Base-by-base conservation (phyloP, 495 filamentous ascomycete genomes). In the Cercophora sp. region DNA sequence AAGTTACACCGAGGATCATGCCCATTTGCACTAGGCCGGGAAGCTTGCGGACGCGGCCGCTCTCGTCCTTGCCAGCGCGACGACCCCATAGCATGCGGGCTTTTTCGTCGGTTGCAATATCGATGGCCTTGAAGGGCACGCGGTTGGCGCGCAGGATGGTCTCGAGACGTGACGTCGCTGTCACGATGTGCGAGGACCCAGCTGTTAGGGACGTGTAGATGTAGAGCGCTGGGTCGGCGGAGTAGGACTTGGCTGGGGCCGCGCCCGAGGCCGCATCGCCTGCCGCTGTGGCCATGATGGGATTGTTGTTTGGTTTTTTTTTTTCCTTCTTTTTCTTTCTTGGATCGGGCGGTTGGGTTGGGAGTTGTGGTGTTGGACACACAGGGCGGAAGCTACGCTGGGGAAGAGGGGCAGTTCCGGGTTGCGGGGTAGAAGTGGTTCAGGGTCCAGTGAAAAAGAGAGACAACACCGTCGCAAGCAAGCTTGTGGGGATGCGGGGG, bases 61-160 rank as follows among this genome's bases (percentile, higher is more conserved):
- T 51, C 31, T 69, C 71, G 53, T 80, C 78, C 60, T 82, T 81
- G 52, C 76, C 77, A 43, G 85, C 86, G 50, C 92, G 79, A 37
- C 92, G 82, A 19, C 87, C 84, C 89, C 89, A 99, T 51, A 99
- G 76, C 78, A 88, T 89, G 51, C 88, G 83, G 37, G 94, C 94
- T 54, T 85, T 86, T 44, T 93, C 89, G 59, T 99, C 89, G 16
- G 89, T 94, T 22, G 93, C 92, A 25, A 93, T 81, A 73, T 99
- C 93, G 62, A 96, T 76, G 56, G 87, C 89, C 58, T 86, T 89
- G 74, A 96, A 99, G 19, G 88, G 86, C 41, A 99, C 86, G 57
- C 85, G 86, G 75, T 97, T 96, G 29, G 90, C 91, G 68, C 91
- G 94, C 53, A 99, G 82, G 66, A 99, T 95, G 16, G 91, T 96